Evolutionary conservation across 1,139 yeast genomes (phyloP), one percentile per base, ranked within the genome.

Genomic region (Blastobotrys ciferrii): DNA sequence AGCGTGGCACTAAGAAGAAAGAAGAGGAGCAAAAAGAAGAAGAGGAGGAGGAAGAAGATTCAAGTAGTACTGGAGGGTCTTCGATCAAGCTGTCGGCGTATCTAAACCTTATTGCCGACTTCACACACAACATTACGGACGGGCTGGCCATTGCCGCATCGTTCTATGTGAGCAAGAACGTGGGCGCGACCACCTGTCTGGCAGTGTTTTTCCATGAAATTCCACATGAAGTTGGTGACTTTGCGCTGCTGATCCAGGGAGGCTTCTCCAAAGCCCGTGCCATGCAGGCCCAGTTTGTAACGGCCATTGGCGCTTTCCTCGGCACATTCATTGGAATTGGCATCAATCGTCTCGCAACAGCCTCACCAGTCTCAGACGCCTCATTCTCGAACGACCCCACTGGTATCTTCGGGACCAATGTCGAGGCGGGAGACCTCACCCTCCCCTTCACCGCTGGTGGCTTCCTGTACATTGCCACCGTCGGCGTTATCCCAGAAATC

Each of bases 171-270:
- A 72, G 81, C 47, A 72, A 74, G 47, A 67, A 66, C 42, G 79
- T 77, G 13, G 89, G 89, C 1, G 77, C 82, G 18, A 74, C 83
- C 3, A 81, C 87, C 1, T 76, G 84, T 30, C 66, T 82, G 31
- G 85, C 87, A 1, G 81, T 83, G 32, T 74, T 82, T 55, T 75
- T 81, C 66, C 91, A 83, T 62, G 89, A 84, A 63, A 76, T 83
- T 44, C 91, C 91, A 7, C 89, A 83, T 60, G 87, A 82, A 59
- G 76, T 83, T 49, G 87, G 88, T 45, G 91, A 84, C 59, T 82
- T 81, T 65, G 87, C 87, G 0, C 67, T 84, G 32, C 66, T 82
- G 51, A 71, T 82, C 48, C 81, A 81, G 56, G 82, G 82, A 19
- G 88, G 88, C 0, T 76, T 80, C 56, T 70, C 83, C 30, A 79